These are phyloP conservation scores for Vinca minor DNA, from an alignment of 257 asterid species.

Conservation along the genomic window DNA sequence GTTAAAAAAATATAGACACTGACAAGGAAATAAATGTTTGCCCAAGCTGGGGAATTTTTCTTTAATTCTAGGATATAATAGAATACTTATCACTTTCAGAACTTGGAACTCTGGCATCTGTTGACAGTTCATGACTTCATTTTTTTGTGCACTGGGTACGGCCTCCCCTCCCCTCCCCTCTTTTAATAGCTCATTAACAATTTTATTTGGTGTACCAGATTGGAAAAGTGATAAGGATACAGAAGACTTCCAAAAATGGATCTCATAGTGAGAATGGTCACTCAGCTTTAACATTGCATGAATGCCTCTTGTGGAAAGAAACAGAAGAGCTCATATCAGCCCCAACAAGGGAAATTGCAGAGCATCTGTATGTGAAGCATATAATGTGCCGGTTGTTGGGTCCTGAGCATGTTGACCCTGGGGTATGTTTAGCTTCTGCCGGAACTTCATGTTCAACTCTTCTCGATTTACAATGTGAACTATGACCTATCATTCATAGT, in stretches of 20 bases:
- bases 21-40: no score
- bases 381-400: constrained; percentile 80
- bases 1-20: no score
- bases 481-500: constrained; percentile 3
- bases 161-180: no score
- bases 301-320: constrained; percentile 58
- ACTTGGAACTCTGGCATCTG: not conserved
- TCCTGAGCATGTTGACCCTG: constrained; percentile 77
- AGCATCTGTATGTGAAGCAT: constrained; percentile 58
- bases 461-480: not conserved
- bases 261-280: constrained; percentile 42
- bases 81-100: not conserved
- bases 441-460: not conserved
- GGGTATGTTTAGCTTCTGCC: constrained; percentile 44
- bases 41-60: not conserved
- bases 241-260: constrained; percentile 47
- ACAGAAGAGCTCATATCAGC: constrained; percentile 56
- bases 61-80: not conserved
- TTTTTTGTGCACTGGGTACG: no score
- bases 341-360: constrained; percentile 61
- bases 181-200: not conserved
- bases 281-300: constrained; percentile 47
- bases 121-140: not conserved
- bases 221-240: constrained; percentile 80
- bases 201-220: constrained; percentile 33